Evolutionary conservation across 306 rosid genomes (phyloP), one percentile per base, ranked within the genome.

Genomic region (Quercus rubra): DNA sequence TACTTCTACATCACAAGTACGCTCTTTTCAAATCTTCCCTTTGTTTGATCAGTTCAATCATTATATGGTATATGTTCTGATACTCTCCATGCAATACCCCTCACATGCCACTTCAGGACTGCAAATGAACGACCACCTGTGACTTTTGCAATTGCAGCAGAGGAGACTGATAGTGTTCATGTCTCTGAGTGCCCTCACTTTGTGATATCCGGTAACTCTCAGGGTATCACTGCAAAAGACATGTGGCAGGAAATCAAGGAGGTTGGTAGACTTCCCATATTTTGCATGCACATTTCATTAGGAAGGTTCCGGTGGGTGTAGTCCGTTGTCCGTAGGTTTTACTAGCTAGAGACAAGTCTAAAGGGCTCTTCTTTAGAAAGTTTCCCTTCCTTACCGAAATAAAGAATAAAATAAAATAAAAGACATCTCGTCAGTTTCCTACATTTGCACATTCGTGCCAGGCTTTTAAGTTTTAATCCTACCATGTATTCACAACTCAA

Each of bases 201-300:
- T 87, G 91, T 89, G 70, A 86, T 89, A 76, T 86, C 97, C 35
- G 97, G 99, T 71, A 73, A 85, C 83, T 82, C 90, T 76, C 46
- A 84, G 56, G 93, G 95, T 73, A 79, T 94, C 74, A 83, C 93
- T 0, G 99, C 97, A 64, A 81, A 92, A 78, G 95, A 91, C 64
- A 90, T 94, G 95, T 94, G 99, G 99, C 77, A 80, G 78, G 95
- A 91, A 87, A 86, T 94, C 55, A 94, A 94, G 85, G 85, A 90
- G 95, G 99, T 94, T 27, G 73, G 73, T 78, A 74, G 35, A 43
- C 64, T 74, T 41, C 78, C 14, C 6, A 21, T 49, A 25, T 72
- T 66, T 59, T 20, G 20, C 64, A 12, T 43, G 55, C 46, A 6
- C 8, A 66, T 64, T 20, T 71, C 20, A 20, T 70, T 43, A 19